Conservation (phyloP, 2,329 filamentous ascomycete genomes). For the Blastomyces emzantsi region DNA sequence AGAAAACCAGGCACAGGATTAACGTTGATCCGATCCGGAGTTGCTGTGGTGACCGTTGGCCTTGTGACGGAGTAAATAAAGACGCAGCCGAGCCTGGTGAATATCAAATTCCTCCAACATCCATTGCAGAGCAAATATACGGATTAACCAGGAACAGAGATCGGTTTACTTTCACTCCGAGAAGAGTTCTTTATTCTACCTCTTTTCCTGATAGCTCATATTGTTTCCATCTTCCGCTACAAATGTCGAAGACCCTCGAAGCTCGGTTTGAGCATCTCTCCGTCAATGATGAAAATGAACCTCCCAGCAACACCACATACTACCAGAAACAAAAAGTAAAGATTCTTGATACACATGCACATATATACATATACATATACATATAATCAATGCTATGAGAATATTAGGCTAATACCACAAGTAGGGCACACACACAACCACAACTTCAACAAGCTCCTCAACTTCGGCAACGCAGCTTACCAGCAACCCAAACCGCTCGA, state of each 20-base stretch:
- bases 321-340: constrained; percentile 71
- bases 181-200: background rate
- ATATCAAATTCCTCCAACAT: background rate
- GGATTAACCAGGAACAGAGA: background rate
- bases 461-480: constrained; percentile 29
- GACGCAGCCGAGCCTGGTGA: background rate
- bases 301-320: constrained; percentile 42
- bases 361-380: background rate
- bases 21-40: background rate
- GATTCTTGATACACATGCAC: background rate
- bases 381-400: background rate
- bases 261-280: constrained; percentile 82
- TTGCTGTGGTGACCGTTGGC: constrained; percentile 4
- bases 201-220: background rate
- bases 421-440: constrained; percentile 40
- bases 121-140: background rate
- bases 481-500: constrained; percentile 56
- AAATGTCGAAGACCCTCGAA: constrained; percentile 60
- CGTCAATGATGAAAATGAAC: constrained; percentile 79
- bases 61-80: constrained; percentile 3
- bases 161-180: background rate
- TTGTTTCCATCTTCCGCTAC: constrained; percentile 25
- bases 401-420: background rate
- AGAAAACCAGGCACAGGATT: background rate
- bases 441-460: constrained; percentile 22